Evolutionary conservation across 2,329 filamentous ascomycete genomes (phyloP), one percentile per base, ranked within the genome.

Genomic region (Ramichloridium luteum): DNA sequence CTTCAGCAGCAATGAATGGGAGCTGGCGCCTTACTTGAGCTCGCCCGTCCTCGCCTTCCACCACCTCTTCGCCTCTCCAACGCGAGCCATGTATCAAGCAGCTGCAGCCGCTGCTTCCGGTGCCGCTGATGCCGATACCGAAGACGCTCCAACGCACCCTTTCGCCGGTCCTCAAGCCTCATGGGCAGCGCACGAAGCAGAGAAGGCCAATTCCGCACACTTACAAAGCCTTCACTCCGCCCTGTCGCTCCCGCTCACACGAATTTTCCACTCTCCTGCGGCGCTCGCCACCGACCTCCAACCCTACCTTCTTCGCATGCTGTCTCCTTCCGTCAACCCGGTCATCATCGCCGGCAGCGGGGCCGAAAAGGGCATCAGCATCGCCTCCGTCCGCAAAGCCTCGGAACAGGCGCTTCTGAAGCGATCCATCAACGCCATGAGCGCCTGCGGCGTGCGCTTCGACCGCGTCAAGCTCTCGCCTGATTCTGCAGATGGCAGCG

Each of bases 31-130:
- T 0, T 98, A 98, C 54, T 70, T 96, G 29, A 82, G 77, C 47
- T 81, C 90, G 44, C 78, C 88, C 0, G 71, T 90, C 11, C 70
- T 96, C 2, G 90, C 83, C 3, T 94, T 93, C 50, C 92, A 98
- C 53, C 68, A 83, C 50, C 69, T 98, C 9, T 98, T 98, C 50
- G 82, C 86, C 3, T 79, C 81, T 1, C 73, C 78, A 15, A 68
- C 68, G 20, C 67, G 67, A 34, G 65, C 65, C 3, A 40, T 47
- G 25, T 48, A 51, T 32, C 35, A 39, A 16, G 36, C 69, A 47
- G 64, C 65, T n/a, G 50, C 50, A 22, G 50, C 57, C 12, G 53
- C 58, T 27, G 56, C 62, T 4, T 60, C 67, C 1, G 58, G 62
- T 2, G 58, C 59, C 2, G 61, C 62, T 11, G 66, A 70, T 16